Percentiles rank a stretch among this genome's conserved stretches.
These are phyloP conservation scores for Xylaria castorea DNA, from an alignment of 495 filamentous ascomycete genomes.

Conservation along the genomic window DNA sequence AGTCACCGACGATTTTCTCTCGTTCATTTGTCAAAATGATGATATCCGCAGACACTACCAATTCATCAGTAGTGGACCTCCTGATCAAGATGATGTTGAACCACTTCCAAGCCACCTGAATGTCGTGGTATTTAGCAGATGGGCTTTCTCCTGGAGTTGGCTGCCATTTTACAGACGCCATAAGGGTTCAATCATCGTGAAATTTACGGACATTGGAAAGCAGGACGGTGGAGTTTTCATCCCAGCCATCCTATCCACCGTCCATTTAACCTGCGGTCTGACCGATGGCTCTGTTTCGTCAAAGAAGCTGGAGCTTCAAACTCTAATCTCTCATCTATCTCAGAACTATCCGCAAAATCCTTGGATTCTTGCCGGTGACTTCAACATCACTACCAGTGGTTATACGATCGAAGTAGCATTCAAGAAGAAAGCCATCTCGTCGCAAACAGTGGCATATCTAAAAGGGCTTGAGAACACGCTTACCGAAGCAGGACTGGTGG, in stretches of 20 bases:
- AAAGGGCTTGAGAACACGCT: slow-evolving; percentile 45
- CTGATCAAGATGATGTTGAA: slow-evolving; percentile 51
- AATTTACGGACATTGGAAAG: slow-evolving; percentile 46
- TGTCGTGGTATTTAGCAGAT: slow-evolving; percentile 58
- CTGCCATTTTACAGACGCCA: slow-evolving; percentile 55
- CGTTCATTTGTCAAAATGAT: slow-evolving; percentile 52
- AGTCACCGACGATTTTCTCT: slow-evolving; percentile 64
- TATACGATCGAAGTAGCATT: slow-evolving; percentile 57
- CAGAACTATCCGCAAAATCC: slow-evolving; percentile 42
- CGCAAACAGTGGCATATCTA: slow-evolving; percentile 41
- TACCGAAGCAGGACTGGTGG: slow-evolving; percentile 43
- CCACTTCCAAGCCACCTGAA: slow-evolving; percentile 62
- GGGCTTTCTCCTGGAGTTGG: slow-evolving; percentile 56
- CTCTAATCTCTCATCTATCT: slow-evolving; percentile 50
- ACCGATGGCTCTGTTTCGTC: slow-evolving; percentile 58
- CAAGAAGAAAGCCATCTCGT: slow-evolving; percentile 51
- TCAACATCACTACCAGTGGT: slow-evolving; percentile 61
- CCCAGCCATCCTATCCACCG: slow-evolving; percentile 53
- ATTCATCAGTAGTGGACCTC: slow-evolving; percentile 58
- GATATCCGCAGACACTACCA: slow-evolving; percentile 55
- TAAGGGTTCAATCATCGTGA: slow-evolving; percentile 57
- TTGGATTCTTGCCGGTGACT: slow-evolving; percentile 64
- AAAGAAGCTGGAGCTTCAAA: slow-evolving; percentile 57
- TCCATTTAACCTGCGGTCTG: slow-evolving; percentile 62
- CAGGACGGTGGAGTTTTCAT: slow-evolving; percentile 26